Evolutionary conservation across 1,284 basidiomycete species (phyloP).

Genomic region (Ustilago cynodontis): DNA sequence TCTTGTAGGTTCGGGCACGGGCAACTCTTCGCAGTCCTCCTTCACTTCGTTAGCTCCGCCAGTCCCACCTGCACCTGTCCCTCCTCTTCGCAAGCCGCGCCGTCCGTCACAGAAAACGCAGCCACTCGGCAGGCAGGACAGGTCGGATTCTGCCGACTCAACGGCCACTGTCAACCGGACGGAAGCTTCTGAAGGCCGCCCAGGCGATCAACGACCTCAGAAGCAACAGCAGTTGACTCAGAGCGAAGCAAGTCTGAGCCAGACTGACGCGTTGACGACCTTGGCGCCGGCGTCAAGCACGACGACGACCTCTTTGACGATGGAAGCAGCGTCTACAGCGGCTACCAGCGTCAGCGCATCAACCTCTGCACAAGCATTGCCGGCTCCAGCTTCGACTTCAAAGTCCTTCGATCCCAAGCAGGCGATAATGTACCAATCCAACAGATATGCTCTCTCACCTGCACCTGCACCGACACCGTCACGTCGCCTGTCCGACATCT

Average conservation of each 20-base stretch:
- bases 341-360: constrained; percentile 16
- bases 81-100: constrained; percentile 30
- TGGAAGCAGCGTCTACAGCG: constrained; percentile 2
- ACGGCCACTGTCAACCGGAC: neutral
- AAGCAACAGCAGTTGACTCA: neutral
- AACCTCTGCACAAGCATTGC: neutral
- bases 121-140: neutral
- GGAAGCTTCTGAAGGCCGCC: neutral
- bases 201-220: neutral
- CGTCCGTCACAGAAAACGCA: constrained; percentile 5
- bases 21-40: constrained; percentile 21
- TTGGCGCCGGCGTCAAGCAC: constrained; percentile 10
- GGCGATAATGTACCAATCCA: neutral
- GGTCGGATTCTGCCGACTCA: constrained; percentile 14
- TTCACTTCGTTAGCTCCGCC: constrained; percentile 34
- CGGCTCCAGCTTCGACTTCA: neutral
- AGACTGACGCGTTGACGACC: constrained; percentile 2
- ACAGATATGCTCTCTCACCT: constrained; percentile 12
- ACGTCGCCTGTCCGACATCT: constrained; percentile 17
- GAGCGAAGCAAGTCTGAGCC: neutral
- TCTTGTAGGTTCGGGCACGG: neutral
- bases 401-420: neutral
- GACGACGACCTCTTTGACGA: neutral
- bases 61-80: constrained; percentile 19
- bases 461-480: constrained; percentile 1